Base-by-base conservation (phyloP, 2,329 filamentous ascomycete species). In the Xylariales sp. region DNA sequence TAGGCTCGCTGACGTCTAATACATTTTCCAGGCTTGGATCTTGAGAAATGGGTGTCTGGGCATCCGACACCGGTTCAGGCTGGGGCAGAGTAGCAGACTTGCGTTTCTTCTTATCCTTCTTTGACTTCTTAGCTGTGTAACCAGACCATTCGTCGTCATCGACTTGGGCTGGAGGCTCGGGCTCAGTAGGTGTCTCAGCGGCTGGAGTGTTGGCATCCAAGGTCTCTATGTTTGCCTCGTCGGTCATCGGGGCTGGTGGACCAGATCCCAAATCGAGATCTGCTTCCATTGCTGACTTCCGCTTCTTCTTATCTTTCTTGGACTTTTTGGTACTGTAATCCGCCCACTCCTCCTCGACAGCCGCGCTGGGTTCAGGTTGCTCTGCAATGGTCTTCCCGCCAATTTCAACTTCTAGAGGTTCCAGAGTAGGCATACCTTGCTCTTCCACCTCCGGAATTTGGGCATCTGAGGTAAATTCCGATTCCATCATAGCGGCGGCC, bases 301-400 rank as follows among this genome's bases (percentile, higher is more conserved):
- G 48, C 34, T 62, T 68, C 54, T 64, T 63, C 55, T 64, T 64
- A 19, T 39, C 29, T 23, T 39, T 33, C 29, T 39, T 39, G 14
- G 37, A 33, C 29, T 39, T 32, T 40, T 62, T 60, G 21, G 37
- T 15, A 12, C 6, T 15, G 23, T 17, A 27, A 12, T 29, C 29
- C 5, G 37, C 15, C 37, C 37, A 39, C 14, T 39, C 37, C 7
- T 33, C 37, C 11, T 6, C 14, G 14, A 30, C 28, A 16, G n/a
- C 12, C 24, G 21, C 16, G 15, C n/a, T 24, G 21, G 36, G 18
- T 16, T 31, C 37, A 8, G 21, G 37, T 18, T 33, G n/a, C 24
- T 39, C 37, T 14, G 16, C 14, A 6, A 39, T 18, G 13, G 16
- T 12, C 20, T 32, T 39, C 12, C 37, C 37, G 16, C 37, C 29